Base-by-base conservation (phyloP, 768 basidiomycete species). In the Suillus decipiens region DNA sequence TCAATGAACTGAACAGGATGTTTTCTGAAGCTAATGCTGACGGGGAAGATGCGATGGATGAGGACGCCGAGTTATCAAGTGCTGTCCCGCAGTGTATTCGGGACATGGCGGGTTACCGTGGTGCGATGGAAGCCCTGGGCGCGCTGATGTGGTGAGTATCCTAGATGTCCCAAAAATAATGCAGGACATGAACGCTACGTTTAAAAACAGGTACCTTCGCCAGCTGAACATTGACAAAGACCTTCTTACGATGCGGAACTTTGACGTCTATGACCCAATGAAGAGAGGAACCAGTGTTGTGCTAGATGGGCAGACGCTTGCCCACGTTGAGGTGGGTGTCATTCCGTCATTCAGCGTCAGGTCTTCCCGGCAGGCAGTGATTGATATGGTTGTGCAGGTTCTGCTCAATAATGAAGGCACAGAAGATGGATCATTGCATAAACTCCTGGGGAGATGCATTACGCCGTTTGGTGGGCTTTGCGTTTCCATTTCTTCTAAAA, bases 261-360 rank as follows among this genome's bases (percentile, higher is more conserved):
- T 99, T 83, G 96, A 98, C 68, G 82, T 97, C 43, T 97, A 96
- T 71, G 95, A 98, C 75, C 97, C 97, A 0, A 94, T 98, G 86
- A 89, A 90, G 72, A 83, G 84, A 64, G 95, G 95, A n/a, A 82
- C 89, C 71, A 92, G 88, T 33, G 77, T 99, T 61, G 83, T 92
- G 0, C 81, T 99, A 48, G 96, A 99, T 74, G 97, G 97, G 3
- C 95, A 98, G 73, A 96, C 95, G 0, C 81, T 99, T 60, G 91
- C 93, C 17, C 97, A 99, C 73, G 82, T 99, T 65, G 97, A 99
- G 82, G 94, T 95, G 59, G 48, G 75, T 68, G 22, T 28, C 42
- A 15, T 2, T 33, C 10, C 33, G 15, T 48, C 15, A 12, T 28
- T 58, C 24, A 19, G 10, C 11, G 10, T 6, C 39, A 2, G n/a